Evolutionary conservation across 148 eudicot species (phyloP).

Genomic region (Beta vulgaris): DNA sequence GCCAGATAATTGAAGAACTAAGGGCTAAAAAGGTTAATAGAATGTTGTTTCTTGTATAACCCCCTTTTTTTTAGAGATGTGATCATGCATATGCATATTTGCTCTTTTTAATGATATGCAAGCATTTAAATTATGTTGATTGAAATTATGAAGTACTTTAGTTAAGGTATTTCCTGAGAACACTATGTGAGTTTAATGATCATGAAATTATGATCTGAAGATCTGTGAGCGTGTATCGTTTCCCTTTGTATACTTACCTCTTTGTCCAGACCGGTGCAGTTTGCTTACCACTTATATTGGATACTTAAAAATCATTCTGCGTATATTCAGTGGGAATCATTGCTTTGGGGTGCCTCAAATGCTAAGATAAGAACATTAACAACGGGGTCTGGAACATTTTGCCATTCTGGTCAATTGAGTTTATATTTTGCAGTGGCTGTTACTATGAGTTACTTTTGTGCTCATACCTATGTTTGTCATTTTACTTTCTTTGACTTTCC

Average conservation of each 20-base stretch:
- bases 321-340: background rate
- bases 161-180: background rate
- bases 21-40: conserved; percentile 54
- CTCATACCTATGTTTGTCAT: too few relatives aligned
- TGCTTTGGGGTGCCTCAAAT: background rate
- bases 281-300: background rate
- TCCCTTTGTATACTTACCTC: too few relatives aligned
- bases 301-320: background rate
- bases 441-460: background rate
- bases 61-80: background rate
- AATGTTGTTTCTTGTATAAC: background rate
- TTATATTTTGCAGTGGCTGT: background rate
- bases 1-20: conserved; percentile 46
- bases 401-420: background rate
- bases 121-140: background rate
- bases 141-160: background rate
- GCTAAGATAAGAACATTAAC: too few relatives aligned
- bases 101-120: background rate
- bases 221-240: too few relatives aligned
- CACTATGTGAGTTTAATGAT: background rate
- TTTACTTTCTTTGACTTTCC: too few relatives aligned
- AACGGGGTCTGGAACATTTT: too few relatives aligned
- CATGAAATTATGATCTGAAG: too few relatives aligned
- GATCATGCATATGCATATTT: background rate
- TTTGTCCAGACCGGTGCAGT: too few relatives aligned